Base-by-base conservation (phyloP, 2,329 filamentous ascomycete species). In the Raffaelea ambrosiae region DNA sequence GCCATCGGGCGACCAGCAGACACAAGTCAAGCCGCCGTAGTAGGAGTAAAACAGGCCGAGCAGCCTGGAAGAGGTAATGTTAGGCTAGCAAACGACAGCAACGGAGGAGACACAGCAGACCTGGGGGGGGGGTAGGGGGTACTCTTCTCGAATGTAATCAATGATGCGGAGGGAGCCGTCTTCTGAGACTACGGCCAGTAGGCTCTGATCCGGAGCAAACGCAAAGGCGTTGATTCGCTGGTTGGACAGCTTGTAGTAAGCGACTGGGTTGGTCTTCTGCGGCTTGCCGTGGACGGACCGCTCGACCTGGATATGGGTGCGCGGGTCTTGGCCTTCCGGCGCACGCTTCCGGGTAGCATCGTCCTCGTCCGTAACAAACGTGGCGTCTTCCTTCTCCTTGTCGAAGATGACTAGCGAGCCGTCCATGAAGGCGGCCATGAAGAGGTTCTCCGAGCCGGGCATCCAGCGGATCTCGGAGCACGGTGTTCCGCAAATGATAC, bases 1-100 rank as follows among this genome's bases (percentile, higher is more conserved):
- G 45, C 89, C 90, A 61, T 98, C 93, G 10, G 93, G 93, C 7
- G 91, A 96, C 93, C 93, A 98, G 67, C 88, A 95, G 2, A 96
- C 89, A 60, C 89, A 95, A 40, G 86, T 86, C 52, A 98, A 75
- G 3, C 88, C 91, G 42, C 93, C 93, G 59, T 96, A 98, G 68
- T 96, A 98, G 47, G 88, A 88, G 57, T 84, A 81, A 64, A 88
- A 96, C 40, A 95, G 72, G 59, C 91, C 88, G 13, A 93, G 71
- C n/a, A 97, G 74, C 58, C 87, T 93, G 53, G 8, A 9, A 29
- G 18, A 40, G 39, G 68, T 96, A 97, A 48, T 87, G 88, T 57
- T 84, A 81, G 64, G 87, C 95, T 39, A 95, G 72, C n/a, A n/a
- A 8, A 87, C 95, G 39, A n/a, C n/a, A 95, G 72, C 18, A n/a